Evolutionary conservation across 768 basidiomycete species (phyloP), one percentile per base, ranked within the genome.

Genomic region (Suillus lakei): DNA sequence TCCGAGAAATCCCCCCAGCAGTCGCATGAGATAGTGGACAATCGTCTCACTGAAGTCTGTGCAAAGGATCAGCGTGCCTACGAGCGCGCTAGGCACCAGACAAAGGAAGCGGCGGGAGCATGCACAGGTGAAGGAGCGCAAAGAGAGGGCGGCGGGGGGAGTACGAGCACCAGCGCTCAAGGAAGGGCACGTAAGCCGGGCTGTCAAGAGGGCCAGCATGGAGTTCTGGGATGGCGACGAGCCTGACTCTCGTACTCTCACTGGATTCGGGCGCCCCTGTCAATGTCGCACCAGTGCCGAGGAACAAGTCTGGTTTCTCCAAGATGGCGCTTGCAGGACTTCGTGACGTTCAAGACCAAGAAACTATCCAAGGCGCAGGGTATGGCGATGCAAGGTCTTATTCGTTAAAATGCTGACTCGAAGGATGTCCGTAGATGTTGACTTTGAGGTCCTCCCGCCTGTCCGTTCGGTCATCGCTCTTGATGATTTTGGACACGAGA

Each of bases 71-170:
- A 71, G 44, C 76, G 76, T 18, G 77, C 76, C 26, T 70, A 67
- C 15, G 76, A 77, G 68, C 77, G 74, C 36, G 76, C 76, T 9
- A 76, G 77, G 64, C 76, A 76, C 38, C 76, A 70, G 28, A 68
- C 64, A 62, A 77, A 76, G 66, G 74, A n/a, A 76, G 63, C 74
- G 75, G 32, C 77, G 62, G 59, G 77, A 73, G 66, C 72, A 78
- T 10, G 68, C 70, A 15, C 73, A 75, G 6, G 66, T 69, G 10
- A 75, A 67, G 75, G 68, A 75, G 64, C 75, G 75, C 66, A 76
- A 78, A 68, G 72, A 77, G 66, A 72, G 69, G 66, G 72, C 66
- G 8, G 65, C 72, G 4, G 60, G 50, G 3, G 32, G 53, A 10
- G 61, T 53, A 58, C 67, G 65, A 7, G 65, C 65, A 32, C 28